Base-by-base conservation (phyloP, 306 rosid species). In the Rosa multiflora region DNA sequence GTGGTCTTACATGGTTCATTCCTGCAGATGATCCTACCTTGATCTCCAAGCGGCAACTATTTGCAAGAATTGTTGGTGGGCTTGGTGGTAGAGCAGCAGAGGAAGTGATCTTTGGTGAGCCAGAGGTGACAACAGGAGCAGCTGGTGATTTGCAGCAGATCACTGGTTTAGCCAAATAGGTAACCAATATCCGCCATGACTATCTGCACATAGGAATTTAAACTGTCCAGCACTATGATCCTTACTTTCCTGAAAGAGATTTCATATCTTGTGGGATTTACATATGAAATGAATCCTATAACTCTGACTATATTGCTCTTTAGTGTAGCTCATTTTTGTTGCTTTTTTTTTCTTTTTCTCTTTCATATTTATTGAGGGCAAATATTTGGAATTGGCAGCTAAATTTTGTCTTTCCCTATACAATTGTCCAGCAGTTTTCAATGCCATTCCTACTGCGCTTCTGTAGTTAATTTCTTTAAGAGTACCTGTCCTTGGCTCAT, bases 81-180 rank as follows among this genome's bases (percentile, higher is more conserved):
- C 92, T 92, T 49, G 97, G 99, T 77, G 99, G 99, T 75, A 89
- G 97, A 90, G 99, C 99, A 18, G 97, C 99, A 2, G 99, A 95
- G 89, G 99, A 93, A 87, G 72, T 95, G 59, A 93, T 95, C 82
- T 95, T 95, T 74, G 98, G 99, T 66, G 97, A 95, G 83, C 91
- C 98, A 21, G 99, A 95, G 90, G 94, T 95, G 85, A 95, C 99
- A 77, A 95, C 99, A 49, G 98, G 98, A 79, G 99, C 98, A 71
- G 98, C 91, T 75, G 97, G 99, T 84, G 99, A 95, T 81, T 85
- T 95, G 89, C 97, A 91, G 82, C 99, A 95, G 87, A 93, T 93
- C 79, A 90, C 99, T 66, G 78, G 98, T 72, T 87, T 95, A 87
- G 99, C 99, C 69, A 95, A 85, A 85, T 98, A 95, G 98, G 99